Evolutionary conservation across 2,329 filamentous ascomycete species (phyloP), one percentile per base, ranked within the genome.

Genomic region (Cladosporium phlei): DNA sequence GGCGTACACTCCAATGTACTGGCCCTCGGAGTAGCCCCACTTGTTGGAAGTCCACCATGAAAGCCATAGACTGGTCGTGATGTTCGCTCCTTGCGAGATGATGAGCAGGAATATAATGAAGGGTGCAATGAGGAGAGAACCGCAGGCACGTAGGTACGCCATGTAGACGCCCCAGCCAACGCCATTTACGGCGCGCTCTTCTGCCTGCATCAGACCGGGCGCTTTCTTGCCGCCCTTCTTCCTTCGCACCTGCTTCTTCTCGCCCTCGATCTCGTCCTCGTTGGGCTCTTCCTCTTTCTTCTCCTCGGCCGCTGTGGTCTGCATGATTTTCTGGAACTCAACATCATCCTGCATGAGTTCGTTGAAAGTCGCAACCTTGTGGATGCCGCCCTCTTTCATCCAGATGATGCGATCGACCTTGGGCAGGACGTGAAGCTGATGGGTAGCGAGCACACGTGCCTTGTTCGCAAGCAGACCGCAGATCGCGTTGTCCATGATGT

Each of bases 401-500:
- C 89, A 90, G 38, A 97, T 82, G 54, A 97, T 91, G 25, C 91
- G 79, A 63, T 97, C 91, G 58, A 89, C 96, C 25, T 89, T 83
- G 61, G 79, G 89, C 5, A 97, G 77, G 5, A 97, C 90, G 73
- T 94, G 93, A 11, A 97, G 79, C 65, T 97, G 91, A 66, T 98
- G 93, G 0, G 93, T 98, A 1, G 91, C 93, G 24, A 98, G 74
- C 25, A 97, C 85, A 16, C 93, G 79, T 60, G 88, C 93, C 67
- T 96, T 96, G 67, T 91, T 79, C 58, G 86, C 87, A 45, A 97
- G 74, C 8, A 97, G 74, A 6, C 91, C 91, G 48, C 89, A 82
- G 45, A 98, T 96, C 30, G 91, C 91, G 50, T 95, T 84, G 65
- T 97, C 91, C 70, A 97, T 95, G 58, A 98, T 82, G 57, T 83